Percentiles rank a stretch among this genome's conserved stretches.
phyloP scores from a whole-genome alignment of 1,284 basidiomycete species.

The Austroboletus olivaceoglutinosus region DNA sequence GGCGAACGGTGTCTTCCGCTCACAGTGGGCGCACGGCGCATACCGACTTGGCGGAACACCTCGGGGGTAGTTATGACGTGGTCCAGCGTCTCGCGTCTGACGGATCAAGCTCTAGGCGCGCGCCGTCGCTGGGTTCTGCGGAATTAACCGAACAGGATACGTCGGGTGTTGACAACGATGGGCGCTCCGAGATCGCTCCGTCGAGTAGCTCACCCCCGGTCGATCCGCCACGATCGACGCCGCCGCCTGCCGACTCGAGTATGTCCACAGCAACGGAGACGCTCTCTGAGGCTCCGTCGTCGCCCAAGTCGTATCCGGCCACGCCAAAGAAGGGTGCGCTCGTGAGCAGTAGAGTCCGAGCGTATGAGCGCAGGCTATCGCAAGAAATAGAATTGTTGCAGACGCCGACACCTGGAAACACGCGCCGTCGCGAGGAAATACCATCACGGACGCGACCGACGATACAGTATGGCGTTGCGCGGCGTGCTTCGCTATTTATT shows the following conservation, averaged over 20 bases:
- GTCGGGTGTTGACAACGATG: slow-evolving; percentile 7
- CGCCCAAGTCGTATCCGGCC: background rate
- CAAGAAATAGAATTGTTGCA: slow-evolving; percentile 22
- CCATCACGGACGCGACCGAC: slow-evolving; percentile 29
- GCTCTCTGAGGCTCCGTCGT: background rate
- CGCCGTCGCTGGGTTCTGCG: slow-evolving; percentile 23
- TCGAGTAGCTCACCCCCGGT: slow-evolving; percentile 5
- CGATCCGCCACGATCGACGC: slow-evolving; percentile 17
- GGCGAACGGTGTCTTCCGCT: slow-evolving; percentile 50
- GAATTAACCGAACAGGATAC: slow-evolving; percentile 24
- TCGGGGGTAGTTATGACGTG: slow-evolving; percentile 65
- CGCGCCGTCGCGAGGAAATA: slow-evolving; percentile 29
- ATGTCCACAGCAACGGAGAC: background rate
- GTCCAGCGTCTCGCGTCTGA: slow-evolving; percentile 53
- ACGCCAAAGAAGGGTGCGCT: slow-evolving; percentile 4
- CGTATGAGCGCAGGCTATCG: slow-evolving; percentile 42
- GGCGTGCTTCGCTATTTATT: slow-evolving; percentile 45
- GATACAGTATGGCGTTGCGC: slow-evolving; percentile 47
- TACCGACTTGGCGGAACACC: slow-evolving; percentile 61
- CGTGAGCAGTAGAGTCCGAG: slow-evolving; percentile 39
- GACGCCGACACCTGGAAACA: slow-evolving; percentile 27
- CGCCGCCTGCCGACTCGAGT: background rate
- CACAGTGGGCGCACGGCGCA: slow-evolving; percentile 57
- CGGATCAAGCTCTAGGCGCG: slow-evolving; percentile 26
- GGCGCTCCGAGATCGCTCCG: slow-evolving; percentile 12